These are phyloP conservation scores for Candida ortonii DNA, from an alignment of 805 yeast species.

Conservation along the genomic window DNA sequence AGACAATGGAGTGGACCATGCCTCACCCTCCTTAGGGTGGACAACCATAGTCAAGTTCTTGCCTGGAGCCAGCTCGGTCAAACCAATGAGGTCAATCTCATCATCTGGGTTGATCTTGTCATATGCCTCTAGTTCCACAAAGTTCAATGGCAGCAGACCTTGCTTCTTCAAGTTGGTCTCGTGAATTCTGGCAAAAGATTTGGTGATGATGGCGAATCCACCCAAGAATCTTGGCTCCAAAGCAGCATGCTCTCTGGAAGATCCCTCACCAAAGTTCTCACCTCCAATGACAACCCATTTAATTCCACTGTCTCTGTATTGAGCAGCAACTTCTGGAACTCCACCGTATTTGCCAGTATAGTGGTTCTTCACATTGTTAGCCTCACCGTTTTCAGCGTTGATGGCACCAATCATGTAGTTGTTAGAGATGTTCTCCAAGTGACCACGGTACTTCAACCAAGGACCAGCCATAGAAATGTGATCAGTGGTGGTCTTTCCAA, in stretches of 20 bases:
- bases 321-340: constrained; percentile 95
- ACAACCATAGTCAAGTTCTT: constrained; percentile 79
- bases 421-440: constrained; percentile 96
- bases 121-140: constrained; percentile 83
- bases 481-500: constrained; percentile 98
- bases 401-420: constrained; percentile 99
- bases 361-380: constrained; percentile 84
- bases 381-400: constrained; percentile 93
- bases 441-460: constrained; percentile 99
- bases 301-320: constrained; percentile 89
- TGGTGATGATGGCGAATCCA: constrained; percentile 96
- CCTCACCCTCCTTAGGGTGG: constrained; percentile 66
- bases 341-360: constrained; percentile 90
- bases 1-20: constrained; percentile 88
- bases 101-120: constrained; percentile 92
- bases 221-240: constrained; percentile 99
- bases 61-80: constrained; percentile 87
- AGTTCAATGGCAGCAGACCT: constrained; percentile 97
- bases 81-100: constrained; percentile 82
- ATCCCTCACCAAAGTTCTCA: constrained; percentile 99
- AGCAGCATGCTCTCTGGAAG: constrained; percentile 99
- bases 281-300: constrained; percentile 98
- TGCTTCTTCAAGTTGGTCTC: constrained; percentile 99
- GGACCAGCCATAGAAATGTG: constrained; percentile 99
- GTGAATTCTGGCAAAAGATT: constrained; percentile 98